phyloP scores from a whole-genome alignment of 306 rosid species.

The Pyrus betulifolia region DNA sequence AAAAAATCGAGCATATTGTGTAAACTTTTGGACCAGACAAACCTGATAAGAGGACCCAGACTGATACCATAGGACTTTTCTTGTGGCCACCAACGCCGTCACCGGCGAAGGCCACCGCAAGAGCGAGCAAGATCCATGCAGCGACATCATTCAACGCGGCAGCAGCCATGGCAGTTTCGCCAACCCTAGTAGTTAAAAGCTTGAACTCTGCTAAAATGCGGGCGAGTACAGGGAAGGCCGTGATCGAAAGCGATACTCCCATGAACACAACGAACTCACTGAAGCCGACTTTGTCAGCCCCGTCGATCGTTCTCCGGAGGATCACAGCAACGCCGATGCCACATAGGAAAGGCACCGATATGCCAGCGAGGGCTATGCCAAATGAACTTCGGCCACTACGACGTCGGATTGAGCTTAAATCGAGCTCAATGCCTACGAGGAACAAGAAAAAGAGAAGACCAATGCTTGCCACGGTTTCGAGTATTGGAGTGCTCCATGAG shows the following conservation, averaged over 20 bases:
- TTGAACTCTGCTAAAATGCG: conserved; percentile 86
- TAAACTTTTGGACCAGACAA: not conserved
- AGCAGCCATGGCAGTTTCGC: conserved; percentile 87
- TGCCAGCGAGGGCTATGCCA: conserved; percentile 63
- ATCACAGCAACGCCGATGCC: conserved; percentile 67
- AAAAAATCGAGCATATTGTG: not conserved
- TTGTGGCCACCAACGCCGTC: conserved; percentile 19
- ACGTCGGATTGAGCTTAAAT: conserved; percentile 48
- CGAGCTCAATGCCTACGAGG: conserved; percentile 68
- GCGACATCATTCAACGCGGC: conserved; percentile 85
- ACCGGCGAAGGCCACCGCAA: conserved; percentile 68
- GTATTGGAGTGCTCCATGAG: conserved; percentile 53
- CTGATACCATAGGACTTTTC: conserved; percentile 51
- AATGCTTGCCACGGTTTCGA: conserved; percentile 70
- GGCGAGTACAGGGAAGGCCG: conserved; percentile 86
- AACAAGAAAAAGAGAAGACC: conserved; percentile 77
- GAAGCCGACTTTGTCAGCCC: conserved; percentile 51
- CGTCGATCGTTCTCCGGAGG: conserved; percentile 55
- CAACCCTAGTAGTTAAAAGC: conserved; percentile 59
- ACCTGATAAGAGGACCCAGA: conserved; percentile 78
- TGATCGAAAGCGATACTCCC: conserved; percentile 83
- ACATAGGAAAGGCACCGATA: conserved; percentile 50
- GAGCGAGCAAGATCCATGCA: conserved; percentile 78
- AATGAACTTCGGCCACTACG: conserved; percentile 50
- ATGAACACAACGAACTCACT: conserved; percentile 65